These are phyloP conservation scores for Leccinum longicurvipes DNA, from an alignment of 768 basidiomycete genomes.

Conservation along the genomic window DNA sequence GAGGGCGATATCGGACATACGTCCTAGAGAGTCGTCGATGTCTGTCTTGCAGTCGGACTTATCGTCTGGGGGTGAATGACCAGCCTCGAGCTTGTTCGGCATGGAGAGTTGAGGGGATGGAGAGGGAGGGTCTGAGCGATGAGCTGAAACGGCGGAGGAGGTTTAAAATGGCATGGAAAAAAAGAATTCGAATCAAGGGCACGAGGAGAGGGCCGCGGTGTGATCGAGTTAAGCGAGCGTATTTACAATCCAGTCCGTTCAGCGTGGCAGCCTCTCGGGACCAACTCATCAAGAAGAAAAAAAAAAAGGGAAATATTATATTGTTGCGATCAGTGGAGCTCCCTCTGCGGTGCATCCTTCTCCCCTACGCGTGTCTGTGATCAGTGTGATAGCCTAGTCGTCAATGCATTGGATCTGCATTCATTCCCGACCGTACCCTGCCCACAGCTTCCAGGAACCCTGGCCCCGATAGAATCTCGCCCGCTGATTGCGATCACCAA, in stretches of 20 bases:
- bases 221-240: conserved; percentile 37
- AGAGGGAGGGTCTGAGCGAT: conserved; percentile 7
- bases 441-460: conserved; percentile 31
- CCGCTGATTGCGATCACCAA: conserved; percentile 24
- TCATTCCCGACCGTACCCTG: conserved; percentile 30
- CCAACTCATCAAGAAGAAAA: not conserved
- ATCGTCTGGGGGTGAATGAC: conserved; percentile 34
- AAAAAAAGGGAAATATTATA: not conserved
- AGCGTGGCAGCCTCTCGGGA: conserved; percentile 21
- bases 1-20: conserved; percentile 64
- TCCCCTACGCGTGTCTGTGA: conserved; percentile 3
- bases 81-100: conserved; percentile 29
- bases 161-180: conserved; percentile 61
- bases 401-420: conserved; percentile 29
- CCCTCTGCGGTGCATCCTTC: not conserved
- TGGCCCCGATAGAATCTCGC: conserved; percentile 22
- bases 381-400: not conserved
- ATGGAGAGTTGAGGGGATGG: conserved; percentile 14
- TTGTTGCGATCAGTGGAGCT: not conserved
- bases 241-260: conserved; percentile 36
- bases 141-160: conserved; percentile 22
- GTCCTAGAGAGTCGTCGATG: conserved; percentile 34
- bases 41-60: conserved; percentile 37
- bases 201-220: conserved; percentile 56
- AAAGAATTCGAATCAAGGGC: conserved; percentile 65